These are phyloP conservation scores for Kwoniella dendrophila DNA, from an alignment of 768 basidiomycete genomes.

Conservation along the genomic window DNA sequence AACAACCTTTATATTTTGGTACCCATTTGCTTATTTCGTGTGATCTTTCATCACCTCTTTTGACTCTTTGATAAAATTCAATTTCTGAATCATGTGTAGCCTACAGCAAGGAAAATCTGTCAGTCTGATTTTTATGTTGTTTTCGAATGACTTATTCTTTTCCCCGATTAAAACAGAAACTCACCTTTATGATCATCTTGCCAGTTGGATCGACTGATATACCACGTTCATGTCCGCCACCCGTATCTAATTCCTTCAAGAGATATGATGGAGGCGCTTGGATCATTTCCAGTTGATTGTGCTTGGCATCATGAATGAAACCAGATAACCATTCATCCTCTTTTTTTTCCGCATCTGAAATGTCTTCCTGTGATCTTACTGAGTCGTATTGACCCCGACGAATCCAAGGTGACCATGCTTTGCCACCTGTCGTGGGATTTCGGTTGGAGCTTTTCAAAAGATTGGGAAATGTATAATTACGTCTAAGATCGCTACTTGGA, in stretches of 20 bases:
- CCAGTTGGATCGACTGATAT: not conserved
- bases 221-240: slow-evolving; percentile 18
- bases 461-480: no score
- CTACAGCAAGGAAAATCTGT: not conserved
- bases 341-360: no score
- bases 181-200: slow-evolving; percentile 7
- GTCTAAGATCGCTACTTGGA: no score
- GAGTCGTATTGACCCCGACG: no score
- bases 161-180: not conserved
- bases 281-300: not conserved
- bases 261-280: not conserved
- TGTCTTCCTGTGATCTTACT: no score
- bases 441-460: no score
- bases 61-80: not conserved
- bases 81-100: not conserved
- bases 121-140: no score
- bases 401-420: no score
- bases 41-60: not conserved
- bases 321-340: no score
- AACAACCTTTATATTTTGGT: slow-evolving; percentile 6
- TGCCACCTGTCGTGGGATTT: no score
- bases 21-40: not conserved
- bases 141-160: not conserved
- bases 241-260: not conserved
- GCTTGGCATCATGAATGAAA: no score